Base-by-base conservation (phyloP, 225 moss, liverwort and hornwort genomes). In the Neckera pumila region DNA sequence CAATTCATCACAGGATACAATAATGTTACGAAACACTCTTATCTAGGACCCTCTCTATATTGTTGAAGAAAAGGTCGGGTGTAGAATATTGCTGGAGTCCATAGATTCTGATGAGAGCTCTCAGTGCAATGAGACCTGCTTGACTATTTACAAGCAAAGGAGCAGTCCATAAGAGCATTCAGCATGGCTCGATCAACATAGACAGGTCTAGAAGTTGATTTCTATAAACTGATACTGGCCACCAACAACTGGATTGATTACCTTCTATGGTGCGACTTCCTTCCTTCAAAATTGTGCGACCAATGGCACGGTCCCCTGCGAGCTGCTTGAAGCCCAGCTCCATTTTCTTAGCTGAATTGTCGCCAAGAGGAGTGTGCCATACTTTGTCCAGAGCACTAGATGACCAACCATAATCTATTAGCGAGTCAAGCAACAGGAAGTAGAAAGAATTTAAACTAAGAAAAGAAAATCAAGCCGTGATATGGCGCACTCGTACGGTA, bases 291-390 rank as follows among this genome's bases (percentile, higher is more conserved):
- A 93, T 91, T 85, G 92, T 94, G 83, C 90, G 85, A 86, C 92
- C 95, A 45, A 97, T 14, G 60, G 86, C 88, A 17, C 93, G 95
- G 76, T 93, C 90, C 57, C 94, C 93, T 84, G 89, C 95, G 27
- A 96, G 94, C 83, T 96, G 88, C 81, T 90, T 91, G 81, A 97
- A 95, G 66, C 87, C 90, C 76, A 88, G 80, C 59, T 96, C 87
- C 90, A 96, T 94, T 89, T 91, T 93, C 60, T 91, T 85, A 30
- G 83, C 76, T 85, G 96, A 80, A 70, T 90, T 94, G 63, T 92
- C 90, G 57, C 93, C 93, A 34, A 96, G 92, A 26, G 97, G 96
- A 69, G 83, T 89, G 88, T 92, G 93, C 97, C 96, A 96, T 78
- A 96, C 93, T 89, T 93, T 95, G 81, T 93, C 92, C 62, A 94